These are phyloP conservation scores for Colletotrichum caudatum DNA, from an alignment of 2,329 filamentous ascomycete genomes.

Conservation along the genomic window DNA sequence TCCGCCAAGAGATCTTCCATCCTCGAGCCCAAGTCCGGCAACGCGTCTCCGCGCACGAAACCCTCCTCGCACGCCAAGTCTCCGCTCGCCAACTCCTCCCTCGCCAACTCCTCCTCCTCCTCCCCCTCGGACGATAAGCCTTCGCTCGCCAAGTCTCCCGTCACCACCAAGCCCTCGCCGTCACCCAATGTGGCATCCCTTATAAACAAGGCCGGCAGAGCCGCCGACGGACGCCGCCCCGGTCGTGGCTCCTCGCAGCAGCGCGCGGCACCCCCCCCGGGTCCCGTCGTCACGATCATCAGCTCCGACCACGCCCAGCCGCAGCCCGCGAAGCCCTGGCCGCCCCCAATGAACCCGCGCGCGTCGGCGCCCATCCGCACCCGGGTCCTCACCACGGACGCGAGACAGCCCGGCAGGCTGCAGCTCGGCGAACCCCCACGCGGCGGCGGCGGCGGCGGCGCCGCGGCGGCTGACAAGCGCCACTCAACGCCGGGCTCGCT, in stretches of 20 bases:
- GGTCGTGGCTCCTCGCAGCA: neutral
- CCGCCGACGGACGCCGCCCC: conserved; percentile 17
- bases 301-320: conserved; percentile 19
- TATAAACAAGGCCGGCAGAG: neutral
- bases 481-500: conserved; percentile 17
- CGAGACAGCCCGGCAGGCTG: conserved; percentile 8
- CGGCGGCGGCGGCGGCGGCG: neutral
- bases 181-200: neutral
- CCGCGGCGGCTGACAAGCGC: conserved; percentile 17
- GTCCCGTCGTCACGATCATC: conserved; percentile 17
- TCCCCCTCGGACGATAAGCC: neutral
- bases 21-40: neutral
- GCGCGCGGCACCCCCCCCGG: neutral
- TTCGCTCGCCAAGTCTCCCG: neutral
- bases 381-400: neutral
- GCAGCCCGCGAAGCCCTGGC: conserved; percentile 26
- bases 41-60: neutral
- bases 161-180: conserved; percentile 6
- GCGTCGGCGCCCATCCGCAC: neutral
- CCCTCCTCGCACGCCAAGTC: neutral
- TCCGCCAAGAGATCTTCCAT: conserved; percentile 8
- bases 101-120: too few species aligned
- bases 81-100: neutral
- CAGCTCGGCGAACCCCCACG: conserved; percentile 27
- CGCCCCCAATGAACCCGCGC: conserved; percentile 17